These are phyloP conservation scores for Calendula officinalis DNA, from an alignment of 129 eudicot species.

Conservation along the genomic window DNA sequence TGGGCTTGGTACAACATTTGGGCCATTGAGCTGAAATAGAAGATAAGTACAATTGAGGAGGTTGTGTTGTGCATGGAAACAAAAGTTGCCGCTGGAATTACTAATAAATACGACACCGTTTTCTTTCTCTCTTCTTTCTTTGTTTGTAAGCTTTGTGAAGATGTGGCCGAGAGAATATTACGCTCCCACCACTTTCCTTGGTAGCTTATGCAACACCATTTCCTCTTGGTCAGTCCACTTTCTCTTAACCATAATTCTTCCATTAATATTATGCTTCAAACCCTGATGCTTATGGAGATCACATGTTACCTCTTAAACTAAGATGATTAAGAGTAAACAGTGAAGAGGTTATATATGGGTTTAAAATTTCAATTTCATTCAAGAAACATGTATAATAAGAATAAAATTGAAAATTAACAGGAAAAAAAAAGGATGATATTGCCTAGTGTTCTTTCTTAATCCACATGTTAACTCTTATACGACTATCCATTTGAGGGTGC, in stretches of 20 bases:
- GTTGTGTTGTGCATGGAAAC: constrained; percentile 15
- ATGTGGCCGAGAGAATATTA: constrained; percentile 15
- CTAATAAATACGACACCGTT: background rate
- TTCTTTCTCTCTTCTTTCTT: background rate
- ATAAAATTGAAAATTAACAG: too few species aligned
- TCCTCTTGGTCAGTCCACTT: constrained; percentile 26
- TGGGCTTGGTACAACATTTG: background rate
- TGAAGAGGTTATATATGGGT: too few species aligned
- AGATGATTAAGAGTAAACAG: background rate
- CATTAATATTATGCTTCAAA: background rate
- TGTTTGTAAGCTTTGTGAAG: constrained; percentile 2
- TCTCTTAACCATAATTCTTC: background rate
- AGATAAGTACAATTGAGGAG: constrained; percentile 2
- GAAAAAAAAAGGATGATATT: too few species aligned
- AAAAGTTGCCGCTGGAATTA: constrained; percentile 26
- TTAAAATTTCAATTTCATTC: too few species aligned
- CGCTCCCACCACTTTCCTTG: constrained; percentile 24
- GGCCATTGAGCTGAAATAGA: constrained; percentile 14
- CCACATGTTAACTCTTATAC: too few species aligned
- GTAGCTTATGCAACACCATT: constrained; percentile 16
- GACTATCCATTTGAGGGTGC: too few species aligned
- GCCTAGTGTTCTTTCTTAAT: too few species aligned
- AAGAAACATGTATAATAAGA: too few species aligned
- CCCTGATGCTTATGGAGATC: background rate
- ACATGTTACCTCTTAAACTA: background rate